Evolutionary conservation across 2,329 filamentous ascomycete genomes (phyloP).

Genomic region (Pyrenochaeta sp.): DNA sequence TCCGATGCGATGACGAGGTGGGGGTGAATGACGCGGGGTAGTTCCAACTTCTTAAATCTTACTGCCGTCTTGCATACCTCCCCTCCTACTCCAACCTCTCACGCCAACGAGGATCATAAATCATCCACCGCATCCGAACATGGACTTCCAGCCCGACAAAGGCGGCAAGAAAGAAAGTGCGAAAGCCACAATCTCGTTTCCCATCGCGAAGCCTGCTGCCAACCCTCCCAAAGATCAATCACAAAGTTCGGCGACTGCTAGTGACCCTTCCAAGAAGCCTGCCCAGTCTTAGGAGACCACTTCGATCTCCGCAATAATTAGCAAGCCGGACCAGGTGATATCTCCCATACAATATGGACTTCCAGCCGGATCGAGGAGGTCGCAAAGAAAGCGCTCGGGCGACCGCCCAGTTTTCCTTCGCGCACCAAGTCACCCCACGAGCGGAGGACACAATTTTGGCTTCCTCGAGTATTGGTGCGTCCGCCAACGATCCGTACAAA

Average conservation of each 20-base stretch:
- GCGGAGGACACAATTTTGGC: background rate
- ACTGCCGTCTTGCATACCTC: too few relatives aligned
- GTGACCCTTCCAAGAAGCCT: background rate
- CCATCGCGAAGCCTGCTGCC: conserved; percentile 15
- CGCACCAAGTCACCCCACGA: background rate
- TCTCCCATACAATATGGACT: background rate
- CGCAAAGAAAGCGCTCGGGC: conserved; percentile 7
- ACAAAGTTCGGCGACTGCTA: background rate
- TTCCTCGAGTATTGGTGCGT: conserved; percentile 13
- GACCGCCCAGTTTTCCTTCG: background rate
- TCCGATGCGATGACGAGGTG: too few relatives aligned
- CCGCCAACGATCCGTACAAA: conserved; percentile 30
- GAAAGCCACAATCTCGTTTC: conserved; percentile 14
- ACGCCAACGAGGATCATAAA: background rate
- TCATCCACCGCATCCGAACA: background rate
- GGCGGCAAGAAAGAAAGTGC: conserved; percentile 15
- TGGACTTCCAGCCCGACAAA: conserved; percentile 14
- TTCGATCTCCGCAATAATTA: too few relatives aligned
- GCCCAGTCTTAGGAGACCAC: too few relatives aligned
- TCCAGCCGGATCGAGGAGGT: conserved; percentile 1
- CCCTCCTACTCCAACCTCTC: too few relatives aligned
- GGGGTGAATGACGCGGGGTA: conserved; percentile 2
- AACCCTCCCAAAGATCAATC: conserved; percentile 2
- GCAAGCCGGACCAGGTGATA: background rate
- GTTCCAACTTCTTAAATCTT: background rate